Conservation (phyloP, 371 early-diverging fungal species). For the Rhizopus stolonifer region DNA sequence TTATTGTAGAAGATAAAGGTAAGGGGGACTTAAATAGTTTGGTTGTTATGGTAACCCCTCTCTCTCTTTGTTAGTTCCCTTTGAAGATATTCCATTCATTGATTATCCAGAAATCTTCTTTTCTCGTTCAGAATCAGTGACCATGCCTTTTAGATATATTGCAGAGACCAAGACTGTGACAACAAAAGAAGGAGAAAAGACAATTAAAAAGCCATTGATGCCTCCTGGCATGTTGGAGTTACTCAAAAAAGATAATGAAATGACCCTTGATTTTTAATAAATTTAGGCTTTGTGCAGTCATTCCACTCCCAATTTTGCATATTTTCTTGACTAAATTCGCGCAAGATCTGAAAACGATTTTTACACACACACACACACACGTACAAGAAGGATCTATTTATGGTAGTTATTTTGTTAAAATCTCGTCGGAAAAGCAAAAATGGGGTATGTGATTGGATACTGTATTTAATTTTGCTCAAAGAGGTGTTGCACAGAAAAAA, state of each 20-base stretch:
- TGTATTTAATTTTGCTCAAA: too few relatives aligned
- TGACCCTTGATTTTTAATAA: slow-evolving; percentile 55
- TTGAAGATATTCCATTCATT: slow-evolving; percentile 66
- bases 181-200: slow-evolving; percentile 48
- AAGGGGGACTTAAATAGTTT: slow-evolving; percentile 3
- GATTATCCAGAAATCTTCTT: slow-evolving; percentile 77
- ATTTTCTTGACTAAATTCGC: too few relatives aligned
- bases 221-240: slow-evolving; percentile 78
- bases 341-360: too few relatives aligned
- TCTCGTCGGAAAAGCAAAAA: too few relatives aligned
- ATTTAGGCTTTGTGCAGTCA: too few relatives aligned
- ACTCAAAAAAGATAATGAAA: slow-evolving; percentile 73
- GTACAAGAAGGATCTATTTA: too few relatives aligned
- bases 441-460: too few relatives aligned
- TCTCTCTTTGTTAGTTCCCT: slow-evolving; percentile 37
- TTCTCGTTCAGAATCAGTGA: slow-evolving; percentile 68
- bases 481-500: too few relatives aligned
- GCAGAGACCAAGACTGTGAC: slow-evolving; percentile 47
- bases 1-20: slow-evolving; percentile 61
- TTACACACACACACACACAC: too few relatives aligned
- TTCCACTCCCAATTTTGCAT: too few relatives aligned
- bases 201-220: slow-evolving; percentile 65
- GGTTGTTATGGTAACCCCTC: background rate
- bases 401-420: too few relatives aligned
- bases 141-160: slow-evolving; percentile 74